A percentile compares a stretch with the other conserved stretches of the same genome.
Conservation (phyloP, 352 stramenopile species). For the Pythium rhizo-oryzae region DNA sequence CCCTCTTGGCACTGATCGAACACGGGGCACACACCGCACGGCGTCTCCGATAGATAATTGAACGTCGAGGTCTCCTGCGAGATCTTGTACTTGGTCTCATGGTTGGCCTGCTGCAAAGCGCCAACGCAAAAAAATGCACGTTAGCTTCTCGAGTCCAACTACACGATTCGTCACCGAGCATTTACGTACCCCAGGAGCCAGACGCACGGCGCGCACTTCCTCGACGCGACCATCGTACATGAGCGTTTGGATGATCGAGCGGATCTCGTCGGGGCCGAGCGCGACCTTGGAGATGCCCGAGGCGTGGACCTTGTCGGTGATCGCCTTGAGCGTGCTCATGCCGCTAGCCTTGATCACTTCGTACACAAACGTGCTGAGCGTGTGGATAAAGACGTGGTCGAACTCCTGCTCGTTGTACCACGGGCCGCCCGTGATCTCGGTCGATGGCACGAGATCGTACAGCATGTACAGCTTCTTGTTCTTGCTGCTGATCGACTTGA, state of each 20-base stretch:
- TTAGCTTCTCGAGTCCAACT: too few species aligned
- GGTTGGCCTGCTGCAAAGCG: constrained; percentile 42
- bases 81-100: constrained; percentile 89
- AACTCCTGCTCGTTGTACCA: constrained; percentile 99
- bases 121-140: background rate
- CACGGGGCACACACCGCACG: constrained; percentile 90
- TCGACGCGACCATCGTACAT: constrained; percentile 93
- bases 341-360: constrained; percentile 88
- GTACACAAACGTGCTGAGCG: constrained; percentile 95
- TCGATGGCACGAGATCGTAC: constrained; percentile 94
- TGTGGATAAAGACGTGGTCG: constrained; percentile 99
- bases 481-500: constrained; percentile 99
- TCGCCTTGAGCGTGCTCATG: constrained; percentile 86
- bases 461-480: constrained; percentile 99
- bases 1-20: constrained; percentile 91
- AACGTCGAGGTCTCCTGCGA: constrained; percentile 86
- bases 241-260: constrained; percentile 92
- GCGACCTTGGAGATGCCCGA: constrained; percentile 92
- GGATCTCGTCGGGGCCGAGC: constrained; percentile 88
- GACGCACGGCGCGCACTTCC: constrained; percentile 83
- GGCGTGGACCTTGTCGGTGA: constrained; percentile 90
- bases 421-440: constrained; percentile 98
- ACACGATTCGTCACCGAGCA: background rate
- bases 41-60: constrained; percentile 89
- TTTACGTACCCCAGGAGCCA: constrained; percentile 69